Conservation (phyloP, 177 flowering plant species). For the Vitis hybrid region DNA sequence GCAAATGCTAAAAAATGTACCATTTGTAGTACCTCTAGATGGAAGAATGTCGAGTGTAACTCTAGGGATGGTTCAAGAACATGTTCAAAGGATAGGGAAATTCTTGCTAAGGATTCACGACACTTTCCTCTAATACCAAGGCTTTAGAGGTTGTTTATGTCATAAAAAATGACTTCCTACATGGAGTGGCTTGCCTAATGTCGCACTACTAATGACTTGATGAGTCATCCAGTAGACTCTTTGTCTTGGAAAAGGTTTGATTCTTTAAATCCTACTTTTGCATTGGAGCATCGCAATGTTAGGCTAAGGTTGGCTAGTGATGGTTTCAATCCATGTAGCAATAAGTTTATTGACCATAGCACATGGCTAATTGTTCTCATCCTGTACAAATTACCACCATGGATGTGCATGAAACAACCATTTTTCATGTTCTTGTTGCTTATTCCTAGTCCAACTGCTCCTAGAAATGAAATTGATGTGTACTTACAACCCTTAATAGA, state of each 20-base stretch:
- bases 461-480: neutral
- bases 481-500: neutral
- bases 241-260: neutral
- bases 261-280: neutral
- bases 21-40: neutral
- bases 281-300: neutral
- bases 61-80: neutral
- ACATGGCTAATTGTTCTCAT: neutral
- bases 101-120: neutral
- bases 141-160: neutral
- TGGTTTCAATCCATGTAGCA: neutral
- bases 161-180: neutral
- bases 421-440: too few species aligned
- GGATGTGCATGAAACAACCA: neutral
- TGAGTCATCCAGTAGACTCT: neutral
- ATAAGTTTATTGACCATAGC: neutral
- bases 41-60: neutral
- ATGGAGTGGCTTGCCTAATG: neutral
- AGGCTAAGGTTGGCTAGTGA: neutral
- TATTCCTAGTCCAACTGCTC: neutral
- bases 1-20: neutral
- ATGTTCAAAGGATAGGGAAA: neutral
- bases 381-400: rapidly evolving
- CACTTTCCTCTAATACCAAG: too few species aligned
- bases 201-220: neutral